These are phyloP conservation scores for Chlorella sorokiniana DNA, from an alignment of 139 green algal species.

Conservation along the genomic window DNA sequence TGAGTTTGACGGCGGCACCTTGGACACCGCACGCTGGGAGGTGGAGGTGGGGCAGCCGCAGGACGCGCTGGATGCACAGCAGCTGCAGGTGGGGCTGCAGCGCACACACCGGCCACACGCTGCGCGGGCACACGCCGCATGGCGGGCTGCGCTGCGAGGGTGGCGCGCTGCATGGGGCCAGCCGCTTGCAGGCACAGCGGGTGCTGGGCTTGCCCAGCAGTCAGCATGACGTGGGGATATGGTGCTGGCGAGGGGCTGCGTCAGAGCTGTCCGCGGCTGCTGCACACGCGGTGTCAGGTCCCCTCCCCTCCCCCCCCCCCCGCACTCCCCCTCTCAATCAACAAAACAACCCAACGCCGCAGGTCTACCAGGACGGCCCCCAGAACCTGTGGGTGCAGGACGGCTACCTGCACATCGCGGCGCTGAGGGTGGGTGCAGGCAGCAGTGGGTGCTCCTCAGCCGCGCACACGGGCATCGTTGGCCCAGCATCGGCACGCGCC, in stretches of 20 bases:
- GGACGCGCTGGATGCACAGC: not conserved
- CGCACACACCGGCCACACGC: not conserved
- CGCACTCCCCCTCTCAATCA: no score
- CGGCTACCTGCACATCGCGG: slow-evolving; percentile 8
- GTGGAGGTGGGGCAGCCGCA: not conserved
- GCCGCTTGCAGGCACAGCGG: no score
- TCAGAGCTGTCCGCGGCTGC: no score
- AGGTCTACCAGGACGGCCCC: not conserved
- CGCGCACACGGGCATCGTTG: not conserved
- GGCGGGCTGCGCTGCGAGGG: not conserved
- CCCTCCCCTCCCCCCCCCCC: not conserved
- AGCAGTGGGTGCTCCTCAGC: not conserved
- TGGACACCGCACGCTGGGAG: not conserved
- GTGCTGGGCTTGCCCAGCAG: no score
- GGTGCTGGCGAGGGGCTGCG: no score
- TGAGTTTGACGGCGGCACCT: not conserved
- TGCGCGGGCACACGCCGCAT: not conserved
- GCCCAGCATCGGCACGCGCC: no score
- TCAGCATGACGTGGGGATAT: no score
- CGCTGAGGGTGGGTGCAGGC: not conserved
- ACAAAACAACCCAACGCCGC: not conserved
- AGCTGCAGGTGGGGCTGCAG: slow-evolving; percentile 13
- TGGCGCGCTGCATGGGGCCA: not conserved
- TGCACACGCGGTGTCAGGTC: not conserved
- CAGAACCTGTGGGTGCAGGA: not conserved